Evolutionary conservation across 768 basidiomycete genomes (phyloP).

Genomic region (Boletus reticulatus): DNA sequence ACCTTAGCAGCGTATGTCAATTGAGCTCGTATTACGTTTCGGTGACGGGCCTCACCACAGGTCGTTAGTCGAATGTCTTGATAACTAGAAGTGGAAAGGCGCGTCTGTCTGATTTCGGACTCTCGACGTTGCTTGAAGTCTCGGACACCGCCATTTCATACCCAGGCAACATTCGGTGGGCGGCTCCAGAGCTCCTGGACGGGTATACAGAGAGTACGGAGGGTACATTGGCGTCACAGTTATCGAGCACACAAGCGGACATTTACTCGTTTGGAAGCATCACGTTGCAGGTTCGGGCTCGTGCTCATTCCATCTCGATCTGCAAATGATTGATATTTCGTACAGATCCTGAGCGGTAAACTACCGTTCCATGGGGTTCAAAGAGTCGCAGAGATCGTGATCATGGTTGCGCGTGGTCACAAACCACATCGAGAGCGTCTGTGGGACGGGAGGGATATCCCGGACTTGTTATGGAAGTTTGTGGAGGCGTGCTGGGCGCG

Average conservation of each 20-base stretch:
- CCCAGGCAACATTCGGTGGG: constrained; percentile 30
- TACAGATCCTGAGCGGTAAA: constrained; percentile 23
- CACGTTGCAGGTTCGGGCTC: constrained; percentile 24
- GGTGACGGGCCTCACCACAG: not conserved
- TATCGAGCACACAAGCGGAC: constrained; percentile 15
- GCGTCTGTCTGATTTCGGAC: constrained; percentile 32
- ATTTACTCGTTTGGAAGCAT: constrained; percentile 31
- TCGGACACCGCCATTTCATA: constrained; percentile 5
- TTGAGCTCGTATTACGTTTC: not conserved
- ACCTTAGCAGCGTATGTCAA: constrained; percentile 35
- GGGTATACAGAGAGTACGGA: not conserved
- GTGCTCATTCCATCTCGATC: not conserved
- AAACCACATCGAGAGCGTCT: constrained; percentile 8
- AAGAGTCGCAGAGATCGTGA: constrained; percentile 22
- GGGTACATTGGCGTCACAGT: not conserved
- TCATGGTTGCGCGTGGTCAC: constrained; percentile 14
- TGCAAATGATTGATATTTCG: not conserved
- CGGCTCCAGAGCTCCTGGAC: constrained; percentile 27
- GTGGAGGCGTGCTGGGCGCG: constrained; percentile 22
- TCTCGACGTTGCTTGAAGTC: constrained; percentile 18
- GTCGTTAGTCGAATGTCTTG: constrained; percentile 22
- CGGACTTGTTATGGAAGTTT: constrained; percentile 23
- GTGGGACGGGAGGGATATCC: constrained; percentile 26
- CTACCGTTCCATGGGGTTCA: constrained; percentile 21
- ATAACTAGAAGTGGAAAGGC: constrained; percentile 11